These are phyloP conservation scores for Penstemon eatonii DNA, from an alignment of 257 asterid genomes.

Conservation along the genomic window DNA sequence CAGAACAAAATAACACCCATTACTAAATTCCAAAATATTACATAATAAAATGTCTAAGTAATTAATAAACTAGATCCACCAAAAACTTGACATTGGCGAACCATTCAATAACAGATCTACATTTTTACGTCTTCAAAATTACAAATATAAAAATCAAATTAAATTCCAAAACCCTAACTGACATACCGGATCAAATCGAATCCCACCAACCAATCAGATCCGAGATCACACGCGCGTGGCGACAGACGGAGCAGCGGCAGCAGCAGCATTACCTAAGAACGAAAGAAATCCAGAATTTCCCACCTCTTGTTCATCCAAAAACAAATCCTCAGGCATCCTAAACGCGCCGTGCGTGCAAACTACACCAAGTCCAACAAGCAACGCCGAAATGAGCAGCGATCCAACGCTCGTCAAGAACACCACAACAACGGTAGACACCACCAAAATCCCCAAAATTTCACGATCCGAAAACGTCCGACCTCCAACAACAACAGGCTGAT, in stretches of 20 bases:
- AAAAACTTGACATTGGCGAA: not conserved
- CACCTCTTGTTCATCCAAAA: conserved; percentile 80
- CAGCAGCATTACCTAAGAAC: conserved; percentile 71
- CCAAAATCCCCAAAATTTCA: conserved; percentile 60
- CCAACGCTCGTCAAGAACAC: conserved; percentile 85
- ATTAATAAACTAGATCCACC: conserved; percentile 7
- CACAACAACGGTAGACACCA: conserved; percentile 64
- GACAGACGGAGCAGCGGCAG: conserved; percentile 61
- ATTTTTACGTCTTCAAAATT: conserved; percentile 24
- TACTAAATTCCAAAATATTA: not conserved
- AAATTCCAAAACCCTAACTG: conserved; percentile 8
- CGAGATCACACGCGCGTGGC: conserved; percentile 53
- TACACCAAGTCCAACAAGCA: conserved; percentile 68
- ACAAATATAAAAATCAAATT: conserved; percentile 12
- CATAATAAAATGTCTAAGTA: not conserved
- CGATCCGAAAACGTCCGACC: conserved; percentile 82
- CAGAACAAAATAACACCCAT: not conserved
- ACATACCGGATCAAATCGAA: conserved; percentile 28
- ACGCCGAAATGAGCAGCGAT: conserved; percentile 68
- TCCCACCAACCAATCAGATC: conserved; percentile 33
- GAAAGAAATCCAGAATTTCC: conserved; percentile 63
- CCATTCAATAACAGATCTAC: conserved; percentile 24
- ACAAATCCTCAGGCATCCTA: conserved; percentile 80
- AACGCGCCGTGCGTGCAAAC: conserved; percentile 79
- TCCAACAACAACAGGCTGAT: conserved; percentile 64